Evolutionary conservation across 306 rosid genomes (phyloP).

Genomic region (Pterocarpus macrocarpus): DNA sequence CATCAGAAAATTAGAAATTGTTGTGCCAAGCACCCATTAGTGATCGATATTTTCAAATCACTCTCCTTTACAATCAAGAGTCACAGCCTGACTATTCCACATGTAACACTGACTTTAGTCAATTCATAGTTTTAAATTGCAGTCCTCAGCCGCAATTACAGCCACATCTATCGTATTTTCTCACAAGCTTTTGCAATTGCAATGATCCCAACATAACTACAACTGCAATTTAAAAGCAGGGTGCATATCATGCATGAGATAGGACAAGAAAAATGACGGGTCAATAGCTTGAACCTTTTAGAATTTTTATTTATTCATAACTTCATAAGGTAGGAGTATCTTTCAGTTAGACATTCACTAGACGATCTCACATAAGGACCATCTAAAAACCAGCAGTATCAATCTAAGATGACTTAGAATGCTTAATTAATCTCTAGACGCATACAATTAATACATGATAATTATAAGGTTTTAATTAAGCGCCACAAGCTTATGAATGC

Average conservation of each 20-base stretch:
- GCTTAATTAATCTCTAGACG: not conserved
- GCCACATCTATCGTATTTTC: too few relatives aligned
- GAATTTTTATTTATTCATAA: slow-evolving; percentile 3
- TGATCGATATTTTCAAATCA: not conserved
- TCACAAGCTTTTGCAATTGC: too few relatives aligned
- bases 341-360: not conserved
- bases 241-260: not conserved
- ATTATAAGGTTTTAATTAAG: slow-evolving; percentile 9
- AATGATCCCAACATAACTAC: too few relatives aligned
- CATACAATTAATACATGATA: slow-evolving; percentile 9
- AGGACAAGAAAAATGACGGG: not conserved
- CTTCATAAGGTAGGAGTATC: not conserved
- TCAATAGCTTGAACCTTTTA: not conserved
- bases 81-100: too few relatives aligned
- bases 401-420: slow-evolving; percentile 14
- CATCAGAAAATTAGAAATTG: too few relatives aligned
- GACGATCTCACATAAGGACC: not conserved
- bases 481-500: not conserved
- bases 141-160: too few relatives aligned
- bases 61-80: not conserved
- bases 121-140: too few relatives aligned
- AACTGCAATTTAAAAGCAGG: too few relatives aligned
- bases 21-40: not conserved
- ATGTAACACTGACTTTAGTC: too few relatives aligned
- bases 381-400: not conserved